Evolutionary conservation across 2,329 filamentous ascomycete genomes (phyloP), one percentile per base, ranked within the genome.

Genomic region (Purpureocillium takamizusanense): DNA sequence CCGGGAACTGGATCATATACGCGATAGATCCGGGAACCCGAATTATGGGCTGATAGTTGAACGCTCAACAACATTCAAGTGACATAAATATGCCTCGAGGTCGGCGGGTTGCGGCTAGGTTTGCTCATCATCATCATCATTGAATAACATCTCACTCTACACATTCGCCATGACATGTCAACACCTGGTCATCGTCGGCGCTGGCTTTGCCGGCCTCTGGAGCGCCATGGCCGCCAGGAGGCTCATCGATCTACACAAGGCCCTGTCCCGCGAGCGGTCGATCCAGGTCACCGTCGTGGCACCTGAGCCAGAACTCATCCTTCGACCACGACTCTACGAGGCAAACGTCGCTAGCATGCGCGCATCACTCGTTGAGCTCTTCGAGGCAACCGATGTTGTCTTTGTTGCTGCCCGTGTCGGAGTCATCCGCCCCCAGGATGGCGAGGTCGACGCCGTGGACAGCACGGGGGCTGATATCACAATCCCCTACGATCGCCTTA

Each of bases 181-280:
- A 8, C 27, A 38, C n/a, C 47, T 51, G 13, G 29, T 49, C 25
- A 43, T 53, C 7, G 35, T 62, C 23, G 59, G 60, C 3, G 43
- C 57, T n/a, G 58, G 60, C 0, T 62, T 63, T 33, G 55, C 57
- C 16, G 60, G 60, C 9, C 36, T 61, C 2, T 60, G 57, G 56
- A 62, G 58, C 28, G 61, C 60, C 7, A 47, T 63, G 2, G 45
- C 57, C 6, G 60, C 61, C 17, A 50, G 49, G 34, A 52, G 59
- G 2, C 52, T 62, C 11, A 47, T 59, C 11, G 45, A 47, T 8
- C 42, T 55, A 13, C 39, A 36, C 5, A 25, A 25, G 10, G 21
- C 5, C 10, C 5, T 25, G 5, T 32, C 39, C n/a, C 45, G 47
- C 17, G 37, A 40, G 7, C 12, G 42, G 4, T 40, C 47, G 10